These are phyloP conservation scores for Starmerella bacillaris DNA, from an alignment of 805 yeast genomes.

Conservation along the genomic window DNA sequence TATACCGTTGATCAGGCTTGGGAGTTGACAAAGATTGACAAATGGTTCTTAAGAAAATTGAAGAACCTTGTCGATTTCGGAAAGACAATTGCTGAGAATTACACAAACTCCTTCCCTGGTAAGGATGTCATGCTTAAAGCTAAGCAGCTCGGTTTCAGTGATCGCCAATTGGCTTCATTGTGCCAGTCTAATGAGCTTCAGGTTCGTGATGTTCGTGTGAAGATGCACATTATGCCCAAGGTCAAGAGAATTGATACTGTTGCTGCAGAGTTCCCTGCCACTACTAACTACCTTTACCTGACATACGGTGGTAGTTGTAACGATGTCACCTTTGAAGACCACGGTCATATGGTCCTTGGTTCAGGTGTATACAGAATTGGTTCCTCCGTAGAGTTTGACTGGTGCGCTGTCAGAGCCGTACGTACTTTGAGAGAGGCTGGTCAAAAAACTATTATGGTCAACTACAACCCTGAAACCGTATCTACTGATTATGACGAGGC, in stretches of 20 bases:
- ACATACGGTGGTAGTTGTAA: slow-evolving; percentile 84
- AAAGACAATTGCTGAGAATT: slow-evolving; percentile 8
- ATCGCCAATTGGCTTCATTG: slow-evolving; percentile 84
- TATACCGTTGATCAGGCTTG: slow-evolving; percentile 86
- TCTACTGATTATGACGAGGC: slow-evolving; percentile 98
- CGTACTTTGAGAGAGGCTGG: slow-evolving; percentile 79
- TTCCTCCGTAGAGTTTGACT: slow-evolving; percentile 95
- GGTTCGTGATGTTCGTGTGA: slow-evolving; percentile 73
- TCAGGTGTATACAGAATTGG: slow-evolving; percentile 99
- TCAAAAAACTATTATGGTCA: slow-evolving; percentile 84
- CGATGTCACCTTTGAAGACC: slow-evolving; percentile 76
- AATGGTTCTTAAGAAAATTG: slow-evolving; percentile 87
- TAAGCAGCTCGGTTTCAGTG: slow-evolving; percentile 92
- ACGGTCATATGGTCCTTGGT: slow-evolving; percentile 89
- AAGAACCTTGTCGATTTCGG: slow-evolving; percentile 48
- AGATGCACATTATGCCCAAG: slow-evolving; percentile 71
- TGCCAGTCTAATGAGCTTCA: slow-evolving; percentile 82
- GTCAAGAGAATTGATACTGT: slow-evolving; percentile 96
- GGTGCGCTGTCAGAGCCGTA: slow-evolving; percentile 98
- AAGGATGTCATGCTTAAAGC: slow-evolving; percentile 50
- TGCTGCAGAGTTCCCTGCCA: slow-evolving; percentile 97
- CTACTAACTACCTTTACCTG: slow-evolving; percentile 81
- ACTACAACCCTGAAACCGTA: slow-evolving; percentile 96
- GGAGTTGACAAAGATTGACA: slow-evolving; percentile 79
- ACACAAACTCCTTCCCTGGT: slow-evolving; percentile 7